Percentiles rank a stretch among this genome's conserved stretches.
These are phyloP conservation scores for Clarireedia sp. DNA, from an alignment of 2,329 filamentous ascomycete species.

Conservation along the genomic window DNA sequence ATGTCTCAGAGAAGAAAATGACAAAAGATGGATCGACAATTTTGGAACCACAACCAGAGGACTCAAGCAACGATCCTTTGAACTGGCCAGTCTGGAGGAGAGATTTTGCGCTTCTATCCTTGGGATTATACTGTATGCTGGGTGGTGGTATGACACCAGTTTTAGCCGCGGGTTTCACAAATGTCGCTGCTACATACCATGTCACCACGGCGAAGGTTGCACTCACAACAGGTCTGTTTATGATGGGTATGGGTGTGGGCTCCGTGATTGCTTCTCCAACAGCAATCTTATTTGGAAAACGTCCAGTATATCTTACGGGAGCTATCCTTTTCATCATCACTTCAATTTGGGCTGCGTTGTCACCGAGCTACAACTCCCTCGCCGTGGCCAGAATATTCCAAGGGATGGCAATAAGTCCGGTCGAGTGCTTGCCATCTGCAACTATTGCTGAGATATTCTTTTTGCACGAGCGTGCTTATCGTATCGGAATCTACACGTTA, in stretches of 20 bases:
- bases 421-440: constrained; percentile 86
- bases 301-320: constrained; percentile 78
- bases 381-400: constrained; percentile 78
- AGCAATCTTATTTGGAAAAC: constrained; percentile 83
- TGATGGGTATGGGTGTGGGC: constrained; percentile 85
- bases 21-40: constrained; percentile 79
- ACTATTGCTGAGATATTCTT: constrained; percentile 97
- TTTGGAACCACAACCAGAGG: constrained; percentile 84
- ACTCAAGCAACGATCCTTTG: constrained; percentile 81
- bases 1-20: constrained; percentile 53
- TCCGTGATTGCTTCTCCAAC: constrained; percentile 81
- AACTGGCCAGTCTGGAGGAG: constrained; percentile 84
- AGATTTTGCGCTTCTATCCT: constrained; percentile 68
- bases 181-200: constrained; percentile 61
- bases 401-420: constrained; percentile 78
- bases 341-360: constrained; percentile 78
- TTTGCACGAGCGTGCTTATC: constrained; percentile 85
- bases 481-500: constrained; percentile 87
- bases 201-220: constrained; percentile 68
- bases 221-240: constrained; percentile 84
- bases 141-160: constrained; percentile 89
- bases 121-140: constrained; percentile 89
- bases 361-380: constrained; percentile 71
- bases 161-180: constrained; percentile 79
- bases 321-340: constrained; percentile 70